Base-by-base conservation (phyloP, 2,329 filamentous ascomycete genomes). In the Massarina eburnea region DNA sequence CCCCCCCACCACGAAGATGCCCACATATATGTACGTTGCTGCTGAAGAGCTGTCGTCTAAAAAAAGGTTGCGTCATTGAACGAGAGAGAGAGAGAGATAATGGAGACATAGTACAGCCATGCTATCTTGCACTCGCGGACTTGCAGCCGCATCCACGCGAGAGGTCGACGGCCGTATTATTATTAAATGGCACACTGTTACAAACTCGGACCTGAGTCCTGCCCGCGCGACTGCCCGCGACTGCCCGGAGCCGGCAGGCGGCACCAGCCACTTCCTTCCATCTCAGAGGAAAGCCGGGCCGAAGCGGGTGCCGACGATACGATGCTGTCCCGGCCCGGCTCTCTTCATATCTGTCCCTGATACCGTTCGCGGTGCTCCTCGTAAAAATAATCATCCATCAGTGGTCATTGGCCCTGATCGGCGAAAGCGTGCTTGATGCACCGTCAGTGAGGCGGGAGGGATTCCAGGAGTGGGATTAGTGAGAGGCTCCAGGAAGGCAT, bases 111-210 rank as follows among this genome's bases (percentile, higher is more conserved):
- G 54, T 49, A 41, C 51, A 52, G 44, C 53, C 49, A 53, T 55
- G 59, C 51, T 64, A 55, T 54, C 57, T 51, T 58, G 56, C 55
- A 59, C 56, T 56, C 52, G 49, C 61, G 62, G 61, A 64, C 61
- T 57, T 55, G 43, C 52, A 58, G 50, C 62, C 62, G 62, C 51
- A 55, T 63, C 62, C 62, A 63, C 62, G 62, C 62, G 62, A 64
- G 19, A 37, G 8, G 35, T 3, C 33, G 36, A 49, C 45, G 52
- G 46, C 56, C 58, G 51, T 49, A 47, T 48, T 38, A 34, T 34
- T 34, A 15, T 18, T 6, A 17, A n/a, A 15, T 33, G 14, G 12
- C 30, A 15, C 35, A 22, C n/a, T 24, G 20, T 26, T 12, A 38
- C 4, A 21, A 6, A 24, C 19, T 10, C 20, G 18, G 12, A 14